Evolutionary conservation across 345 rosid genomes (phyloP).

Genomic region (Viola odorata): DNA sequence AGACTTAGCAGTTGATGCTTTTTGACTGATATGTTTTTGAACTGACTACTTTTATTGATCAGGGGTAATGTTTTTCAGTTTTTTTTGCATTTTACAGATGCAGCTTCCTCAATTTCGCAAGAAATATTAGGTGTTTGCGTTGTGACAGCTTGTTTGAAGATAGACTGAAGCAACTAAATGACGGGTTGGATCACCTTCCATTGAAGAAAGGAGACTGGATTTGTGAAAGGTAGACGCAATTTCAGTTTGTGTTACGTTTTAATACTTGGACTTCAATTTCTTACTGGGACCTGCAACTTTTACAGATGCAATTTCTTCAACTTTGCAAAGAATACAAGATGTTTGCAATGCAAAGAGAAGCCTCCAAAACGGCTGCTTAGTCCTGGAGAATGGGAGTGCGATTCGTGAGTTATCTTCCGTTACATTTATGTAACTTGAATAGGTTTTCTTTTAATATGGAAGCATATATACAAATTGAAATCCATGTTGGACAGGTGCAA

Average conservation of each 20-base stretch:
- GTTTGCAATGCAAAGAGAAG: constrained; percentile 68
- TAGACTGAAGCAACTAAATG: constrained; percentile 48
- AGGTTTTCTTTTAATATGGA: background rate
- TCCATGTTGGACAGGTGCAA: constrained; percentile 58
- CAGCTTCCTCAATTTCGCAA: constrained; percentile 75
- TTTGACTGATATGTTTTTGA: too few species aligned
- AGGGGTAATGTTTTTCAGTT: background rate
- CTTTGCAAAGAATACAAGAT: constrained; percentile 77
- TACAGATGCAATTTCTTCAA: constrained; percentile 81
- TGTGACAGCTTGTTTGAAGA: constrained; percentile 57
- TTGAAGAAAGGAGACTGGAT: constrained; percentile 94
- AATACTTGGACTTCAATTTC: constrained; percentile 12
- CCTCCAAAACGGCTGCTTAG: constrained; percentile 70
- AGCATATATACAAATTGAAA: background rate
- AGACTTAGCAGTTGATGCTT: too few species aligned
- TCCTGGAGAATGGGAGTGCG: constrained; percentile 97
- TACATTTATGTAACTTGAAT: constrained; percentile 1
- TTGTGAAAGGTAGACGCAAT: constrained; percentile 49
- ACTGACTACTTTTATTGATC: background rate
- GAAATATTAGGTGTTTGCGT: constrained; percentile 66
- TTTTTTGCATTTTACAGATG: constrained; percentile 63
- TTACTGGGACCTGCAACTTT: constrained; percentile 10
- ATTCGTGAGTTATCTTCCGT: constrained; percentile 64
- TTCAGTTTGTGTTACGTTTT: constrained; percentile 1
- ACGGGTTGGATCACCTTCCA: constrained; percentile 70